These are phyloP conservation scores for Wallacemonas sp. DNA, from an alignment of 208 protist genomes.

Conservation along the genomic window DNA sequence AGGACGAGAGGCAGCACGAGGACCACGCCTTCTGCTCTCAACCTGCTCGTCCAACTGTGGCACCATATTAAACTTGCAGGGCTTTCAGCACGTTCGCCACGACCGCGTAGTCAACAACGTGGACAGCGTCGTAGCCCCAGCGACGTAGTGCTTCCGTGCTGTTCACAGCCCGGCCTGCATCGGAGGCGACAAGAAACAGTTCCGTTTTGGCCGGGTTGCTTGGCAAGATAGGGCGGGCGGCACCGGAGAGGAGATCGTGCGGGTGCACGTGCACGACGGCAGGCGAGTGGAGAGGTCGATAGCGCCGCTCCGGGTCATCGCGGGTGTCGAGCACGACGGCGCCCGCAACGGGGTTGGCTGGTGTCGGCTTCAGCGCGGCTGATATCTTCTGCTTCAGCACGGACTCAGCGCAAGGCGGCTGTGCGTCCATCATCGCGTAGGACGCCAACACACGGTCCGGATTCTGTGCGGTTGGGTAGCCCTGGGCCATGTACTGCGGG, in stretches of 20 bases:
- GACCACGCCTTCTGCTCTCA: too few relatives aligned
- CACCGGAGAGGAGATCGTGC: conserved; percentile 82
- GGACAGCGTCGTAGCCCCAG: conserved; percentile 69
- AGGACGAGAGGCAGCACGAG: too few relatives aligned
- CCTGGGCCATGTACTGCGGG: conserved; percentile 47
- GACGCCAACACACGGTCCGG: conserved; percentile 28
- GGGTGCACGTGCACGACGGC: conserved; percentile 60
- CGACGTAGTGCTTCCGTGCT: conserved; percentile 54
- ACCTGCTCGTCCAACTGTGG: too few relatives aligned
- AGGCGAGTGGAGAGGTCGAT: conserved; percentile 20
- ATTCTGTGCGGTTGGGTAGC: conserved; percentile 23
- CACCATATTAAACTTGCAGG: too few relatives aligned
- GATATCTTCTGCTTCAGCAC: conserved; percentile 15
- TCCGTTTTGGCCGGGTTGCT: conserved; percentile 37
- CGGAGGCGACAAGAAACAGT: conserved; percentile 62
- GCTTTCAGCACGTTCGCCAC: conserved; percentile 28
- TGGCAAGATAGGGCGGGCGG: conserved; percentile 65
- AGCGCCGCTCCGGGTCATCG: conserved; percentile 34
- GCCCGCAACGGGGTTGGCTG: conserved; percentile 18
- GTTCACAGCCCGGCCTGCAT: conserved; percentile 54
- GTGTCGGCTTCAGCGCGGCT: conserved; percentile 10
- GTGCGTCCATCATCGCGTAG: conserved; percentile 28
- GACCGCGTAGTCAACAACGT: conserved; percentile 35
- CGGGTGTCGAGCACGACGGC: conserved; percentile 75
- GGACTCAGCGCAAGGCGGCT: neutral